Evolutionary conservation across 2,329 filamentous ascomycete genomes (phyloP).

Genomic region (Penicillium glabrum): DNA sequence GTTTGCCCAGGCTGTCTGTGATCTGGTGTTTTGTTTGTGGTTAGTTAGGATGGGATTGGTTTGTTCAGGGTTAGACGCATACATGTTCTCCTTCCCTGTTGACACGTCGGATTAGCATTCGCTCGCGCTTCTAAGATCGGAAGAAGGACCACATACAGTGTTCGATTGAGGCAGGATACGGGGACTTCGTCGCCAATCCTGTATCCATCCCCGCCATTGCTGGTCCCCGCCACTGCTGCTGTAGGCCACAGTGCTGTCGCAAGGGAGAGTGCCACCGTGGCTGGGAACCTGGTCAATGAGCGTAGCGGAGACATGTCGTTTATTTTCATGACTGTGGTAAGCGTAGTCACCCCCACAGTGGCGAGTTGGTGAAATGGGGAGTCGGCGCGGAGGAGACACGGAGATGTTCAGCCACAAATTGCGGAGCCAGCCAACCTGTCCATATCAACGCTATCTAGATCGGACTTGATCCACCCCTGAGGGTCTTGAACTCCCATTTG

Average conservation of each 20-base stretch:
- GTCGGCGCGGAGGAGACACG: slow-evolving; percentile 14
- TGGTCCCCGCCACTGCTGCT: slow-evolving; percentile 25
- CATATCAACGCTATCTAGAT: slow-evolving; percentile 2
- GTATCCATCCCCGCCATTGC: slow-evolving; percentile 33
- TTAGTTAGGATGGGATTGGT: background rate
- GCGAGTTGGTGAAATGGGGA: slow-evolving; percentile 10
- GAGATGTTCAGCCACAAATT: slow-evolving; percentile 12
- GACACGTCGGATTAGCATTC: slow-evolving; percentile 2
- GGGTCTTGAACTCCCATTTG: background rate
- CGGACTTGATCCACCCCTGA: background rate
- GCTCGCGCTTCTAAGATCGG: background rate
- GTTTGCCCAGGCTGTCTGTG: slow-evolving; percentile 73
- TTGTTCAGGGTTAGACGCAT: slow-evolving; percentile 14
- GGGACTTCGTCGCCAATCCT: slow-evolving; percentile 62
- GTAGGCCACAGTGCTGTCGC: slow-evolving; percentile 20
- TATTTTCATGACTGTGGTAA: background rate
- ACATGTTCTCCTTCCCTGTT: slow-evolving; percentile 26
- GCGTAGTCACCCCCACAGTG: slow-evolving; percentile 10
- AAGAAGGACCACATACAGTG: slow-evolving; percentile 56
- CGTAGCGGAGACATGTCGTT: slow-evolving; percentile 8
- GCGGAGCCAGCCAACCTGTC: slow-evolving; percentile 8
- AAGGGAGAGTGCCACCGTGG: slow-evolving; percentile 13
- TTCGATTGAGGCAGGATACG: slow-evolving; percentile 73
- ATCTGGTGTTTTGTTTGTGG: slow-evolving; percentile 48
- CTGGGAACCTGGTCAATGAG: slow-evolving; percentile 6